phyloP scores from a whole-genome alignment of 345 rosid genomes.

The Hibiscus mutabilis region DNA sequence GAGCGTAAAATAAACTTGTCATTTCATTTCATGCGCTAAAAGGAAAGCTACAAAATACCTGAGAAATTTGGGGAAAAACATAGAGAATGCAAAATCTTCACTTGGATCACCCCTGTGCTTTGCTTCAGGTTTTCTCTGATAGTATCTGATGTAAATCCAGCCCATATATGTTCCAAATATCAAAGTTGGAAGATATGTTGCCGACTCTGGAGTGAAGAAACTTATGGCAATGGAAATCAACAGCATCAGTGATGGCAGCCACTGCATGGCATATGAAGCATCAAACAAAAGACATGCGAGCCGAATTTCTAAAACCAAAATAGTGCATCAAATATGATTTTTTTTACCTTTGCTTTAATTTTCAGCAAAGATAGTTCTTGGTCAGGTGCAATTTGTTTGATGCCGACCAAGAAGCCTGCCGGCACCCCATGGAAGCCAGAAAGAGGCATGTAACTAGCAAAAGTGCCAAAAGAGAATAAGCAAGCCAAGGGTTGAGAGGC shows the following conservation, averaged over 20 bases:
- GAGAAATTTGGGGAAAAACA: constrained; percentile 83
- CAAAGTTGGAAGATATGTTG: constrained; percentile 76
- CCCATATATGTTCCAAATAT: constrained; percentile 88
- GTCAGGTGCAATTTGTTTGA: constrained; percentile 92
- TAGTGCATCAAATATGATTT: background rate
- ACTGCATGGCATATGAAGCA: constrained; percentile 43
- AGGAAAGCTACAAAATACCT: constrained; percentile 39
- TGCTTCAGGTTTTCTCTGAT: constrained; percentile 79
- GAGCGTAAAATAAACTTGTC: constrained; percentile 1
- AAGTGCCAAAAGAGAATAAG: constrained; percentile 21
- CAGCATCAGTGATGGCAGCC: constrained; percentile 81
- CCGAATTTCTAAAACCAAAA: background rate
- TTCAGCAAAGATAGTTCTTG: constrained; percentile 70
- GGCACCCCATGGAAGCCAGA: constrained; percentile 93
- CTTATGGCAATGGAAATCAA: constrained; percentile 59
- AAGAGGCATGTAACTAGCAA: constrained; percentile 81
- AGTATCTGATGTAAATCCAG: constrained; percentile 90
- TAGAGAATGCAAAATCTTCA: constrained; percentile 87
- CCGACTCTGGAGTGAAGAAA: constrained; percentile 67
- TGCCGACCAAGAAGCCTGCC: constrained; percentile 84
- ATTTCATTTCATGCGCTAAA: background rate
- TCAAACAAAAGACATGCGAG: constrained; percentile 14
- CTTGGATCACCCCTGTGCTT: constrained; percentile 90
- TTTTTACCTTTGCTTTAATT: constrained; percentile 78
- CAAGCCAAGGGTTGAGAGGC: background rate